Percentiles rank a stretch among this genome's conserved stretches.
These are phyloP conservation scores for Kondoa malvinella DNA, from an alignment of 768 basidiomycete species.

Conservation along the genomic window DNA sequence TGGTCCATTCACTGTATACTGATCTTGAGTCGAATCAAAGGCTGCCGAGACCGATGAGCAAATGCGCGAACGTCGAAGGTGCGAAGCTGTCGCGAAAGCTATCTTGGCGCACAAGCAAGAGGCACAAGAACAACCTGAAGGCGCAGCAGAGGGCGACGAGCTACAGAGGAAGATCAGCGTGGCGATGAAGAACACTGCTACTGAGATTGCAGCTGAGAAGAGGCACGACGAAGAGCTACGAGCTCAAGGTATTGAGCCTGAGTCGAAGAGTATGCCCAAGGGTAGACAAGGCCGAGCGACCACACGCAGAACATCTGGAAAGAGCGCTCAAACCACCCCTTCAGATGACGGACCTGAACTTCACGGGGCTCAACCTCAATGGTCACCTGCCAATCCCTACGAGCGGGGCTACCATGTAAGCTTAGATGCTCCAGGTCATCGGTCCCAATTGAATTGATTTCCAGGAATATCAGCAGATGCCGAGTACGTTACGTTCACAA, in stretches of 20 bases:
- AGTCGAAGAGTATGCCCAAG: neutral
- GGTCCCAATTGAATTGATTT: neutral
- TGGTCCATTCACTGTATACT: neutral
- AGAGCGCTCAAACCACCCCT: neutral
- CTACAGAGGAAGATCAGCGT: neutral
- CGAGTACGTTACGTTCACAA: neutral
- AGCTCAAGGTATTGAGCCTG: neutral
- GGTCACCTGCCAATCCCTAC: neutral
- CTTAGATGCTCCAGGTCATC: neutral
- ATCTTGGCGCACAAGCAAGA: neutral
- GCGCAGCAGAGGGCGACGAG: neutral
- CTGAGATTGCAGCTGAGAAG: neutral
- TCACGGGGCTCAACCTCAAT: neutral
- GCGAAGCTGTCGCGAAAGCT: slow-evolving; percentile 1
- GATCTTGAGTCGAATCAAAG: neutral
- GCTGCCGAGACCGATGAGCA: neutral
- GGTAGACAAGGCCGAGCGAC: neutral
- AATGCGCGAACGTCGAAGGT: neutral
- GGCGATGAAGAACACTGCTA: slow-evolving; percentile 1
- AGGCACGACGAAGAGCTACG: neutral
- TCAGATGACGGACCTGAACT: neutral
- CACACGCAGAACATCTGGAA: neutral
- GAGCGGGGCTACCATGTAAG: neutral
- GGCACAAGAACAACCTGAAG: neutral
- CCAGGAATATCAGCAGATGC: neutral